Percentiles rank a stretch among this genome's conserved stretches.
Evolutionary conservation across 169 alveolate species (phyloP).

Genomic region (Cryptosporidium parvum): DNA sequence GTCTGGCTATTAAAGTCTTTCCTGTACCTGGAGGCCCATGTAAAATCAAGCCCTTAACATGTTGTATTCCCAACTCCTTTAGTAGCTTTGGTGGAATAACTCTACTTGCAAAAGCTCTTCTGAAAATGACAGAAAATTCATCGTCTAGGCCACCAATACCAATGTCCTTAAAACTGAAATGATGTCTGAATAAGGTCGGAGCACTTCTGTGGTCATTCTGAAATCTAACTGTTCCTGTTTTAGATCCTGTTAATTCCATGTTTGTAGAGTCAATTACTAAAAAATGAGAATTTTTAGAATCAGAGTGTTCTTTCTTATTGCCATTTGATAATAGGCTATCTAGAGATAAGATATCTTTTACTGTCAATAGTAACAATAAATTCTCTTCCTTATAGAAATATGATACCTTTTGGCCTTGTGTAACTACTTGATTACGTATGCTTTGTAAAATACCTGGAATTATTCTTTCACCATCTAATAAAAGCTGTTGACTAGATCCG

Average conservation of each 20-base stretch:
- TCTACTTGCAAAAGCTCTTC: conserved; percentile 99
- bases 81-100: conserved; percentile 96
- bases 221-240: conserved; percentile 62
- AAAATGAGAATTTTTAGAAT: conserved; percentile 74
- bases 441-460: conserved; percentile 70
- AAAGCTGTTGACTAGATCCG: conserved; percentile 76
- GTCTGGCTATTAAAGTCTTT: conserved; percentile 99
- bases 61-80: conserved; percentile 97
- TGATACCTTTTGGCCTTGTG: conserved; percentile 79
- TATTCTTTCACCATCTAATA: conserved; percentile 74
- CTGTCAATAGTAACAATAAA: conserved; percentile 73
- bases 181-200: conserved; percentile 84
- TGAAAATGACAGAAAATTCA: conserved; percentile 97
- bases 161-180: conserved; percentile 91
- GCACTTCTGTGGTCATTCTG: conserved; percentile 77
- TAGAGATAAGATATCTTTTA: conserved; percentile 76
- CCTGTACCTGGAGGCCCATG: conserved; percentile 99
- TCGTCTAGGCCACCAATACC: conserved; percentile 94
- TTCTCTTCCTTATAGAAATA: conserved; percentile 76
- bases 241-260: conserved; percentile 76
- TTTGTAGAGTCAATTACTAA: conserved; percentile 76
- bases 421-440: conserved; percentile 76
- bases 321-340: conserved; percentile 20
- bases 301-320: conserved; percentile 17
- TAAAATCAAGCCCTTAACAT: conserved; percentile 96